Conservation (phyloP, 306 rosid species). For the Sphenostylis stenocarpa region DNA sequence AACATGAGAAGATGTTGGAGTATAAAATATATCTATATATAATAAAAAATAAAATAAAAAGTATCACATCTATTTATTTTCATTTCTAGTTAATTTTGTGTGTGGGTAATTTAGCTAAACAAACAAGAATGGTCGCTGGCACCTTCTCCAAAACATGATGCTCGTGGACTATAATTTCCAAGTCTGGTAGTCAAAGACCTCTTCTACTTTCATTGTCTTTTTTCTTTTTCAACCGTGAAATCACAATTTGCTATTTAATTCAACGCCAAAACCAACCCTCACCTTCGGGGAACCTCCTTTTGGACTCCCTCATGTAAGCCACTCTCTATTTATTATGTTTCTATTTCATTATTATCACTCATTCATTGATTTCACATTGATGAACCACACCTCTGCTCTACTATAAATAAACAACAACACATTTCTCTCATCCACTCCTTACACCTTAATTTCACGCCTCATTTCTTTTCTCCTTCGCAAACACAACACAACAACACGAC, state of each 20-base stretch:
- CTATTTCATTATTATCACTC: neutral
- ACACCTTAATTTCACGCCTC: neutral
- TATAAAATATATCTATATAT: too few relatives aligned
- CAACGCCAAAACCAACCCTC: neutral
- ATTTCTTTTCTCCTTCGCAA: neutral
- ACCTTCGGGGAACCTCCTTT: neutral
- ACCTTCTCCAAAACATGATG: neutral
- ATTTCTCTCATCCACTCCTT: conserved; percentile 15
- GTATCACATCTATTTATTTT: too few relatives aligned
- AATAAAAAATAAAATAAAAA: too few relatives aligned
- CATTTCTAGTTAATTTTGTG: too few relatives aligned
- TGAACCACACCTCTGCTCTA: neutral
- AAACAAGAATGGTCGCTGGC: neutral
- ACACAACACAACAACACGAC: neutral
- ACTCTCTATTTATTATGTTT: too few relatives aligned
- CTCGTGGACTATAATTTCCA: neutral
- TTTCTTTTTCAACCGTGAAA: neutral
- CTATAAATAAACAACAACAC: neutral
- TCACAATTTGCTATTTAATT: neutral
- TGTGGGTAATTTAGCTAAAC: too few relatives aligned
- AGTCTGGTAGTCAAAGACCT: too few relatives aligned
- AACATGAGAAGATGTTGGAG: too few relatives aligned
- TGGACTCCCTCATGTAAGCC: neutral
- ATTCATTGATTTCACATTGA: neutral
- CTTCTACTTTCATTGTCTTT: neutral